A percentile compares a stretch with the other conserved stretches of the same genome.
Conservation (phyloP, 1,284 basidiomycete species). For the Inonotus obliquus region DNA sequence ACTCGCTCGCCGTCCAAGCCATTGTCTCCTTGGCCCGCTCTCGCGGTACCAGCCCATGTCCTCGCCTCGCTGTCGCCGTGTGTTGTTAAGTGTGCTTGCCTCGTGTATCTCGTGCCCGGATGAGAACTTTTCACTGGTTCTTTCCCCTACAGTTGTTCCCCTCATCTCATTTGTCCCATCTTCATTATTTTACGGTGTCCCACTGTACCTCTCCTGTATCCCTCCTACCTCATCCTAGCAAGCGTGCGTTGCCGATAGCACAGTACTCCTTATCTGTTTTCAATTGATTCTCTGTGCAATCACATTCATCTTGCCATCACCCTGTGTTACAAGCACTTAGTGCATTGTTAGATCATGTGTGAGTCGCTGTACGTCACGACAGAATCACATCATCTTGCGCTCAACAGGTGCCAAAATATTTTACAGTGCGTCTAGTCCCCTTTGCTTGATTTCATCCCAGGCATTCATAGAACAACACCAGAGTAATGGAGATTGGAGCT, state of each 20-base stretch:
- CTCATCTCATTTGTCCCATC: not conserved
- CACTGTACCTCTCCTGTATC: constrained; percentile 1
- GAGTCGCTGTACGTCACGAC: not conserved
- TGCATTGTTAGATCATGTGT: not conserved
- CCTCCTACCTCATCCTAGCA: not conserved
- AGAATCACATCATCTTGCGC: not conserved
- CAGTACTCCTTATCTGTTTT: not conserved
- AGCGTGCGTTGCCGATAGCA: not conserved
- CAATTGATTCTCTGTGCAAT: not conserved
- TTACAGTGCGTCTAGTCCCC: not conserved
- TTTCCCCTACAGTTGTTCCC: not conserved
- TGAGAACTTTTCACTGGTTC: not conserved
- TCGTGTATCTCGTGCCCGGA: constrained; percentile 9
- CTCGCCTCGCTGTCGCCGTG: not conserved
- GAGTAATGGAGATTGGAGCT: not conserved
- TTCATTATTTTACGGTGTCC: constrained; percentile 6
- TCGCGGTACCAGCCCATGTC: not conserved
- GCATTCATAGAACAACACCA: not conserved
- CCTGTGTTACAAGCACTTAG: not conserved
- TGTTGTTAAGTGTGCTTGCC: not conserved
- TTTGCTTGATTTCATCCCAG: not conserved
- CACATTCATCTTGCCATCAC: not conserved
- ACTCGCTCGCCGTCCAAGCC: not conserved
- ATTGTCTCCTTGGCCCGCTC: not conserved
- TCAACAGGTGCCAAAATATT: not conserved